Evolutionary conservation across 495 filamentous ascomycete genomes (phyloP), one percentile per base, ranked within the genome.

Genomic region (Pyrenula aspistea): DNA sequence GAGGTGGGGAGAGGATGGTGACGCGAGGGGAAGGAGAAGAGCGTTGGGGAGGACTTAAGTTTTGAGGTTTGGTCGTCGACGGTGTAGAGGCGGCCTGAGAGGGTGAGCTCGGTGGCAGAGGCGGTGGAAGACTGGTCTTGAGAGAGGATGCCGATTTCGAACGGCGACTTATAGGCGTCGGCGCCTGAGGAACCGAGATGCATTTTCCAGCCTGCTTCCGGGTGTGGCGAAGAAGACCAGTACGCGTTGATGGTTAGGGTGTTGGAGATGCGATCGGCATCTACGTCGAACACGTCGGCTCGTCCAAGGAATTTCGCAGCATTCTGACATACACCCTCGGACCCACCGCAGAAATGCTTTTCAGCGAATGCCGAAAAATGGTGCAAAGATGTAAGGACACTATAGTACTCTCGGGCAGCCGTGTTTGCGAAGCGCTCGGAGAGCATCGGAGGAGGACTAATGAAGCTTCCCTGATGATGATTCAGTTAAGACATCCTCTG

Each of bases 21-120:
- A 0, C 91, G 84, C 8, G 90, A 84, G 21, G 90, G 84, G 63
- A 96, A 96, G n/a, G 88, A 82, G 75, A 98, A 96, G 57, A 92
- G 73, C 0, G 87, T 87, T 36, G 85, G 79, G 25, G 84, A 80
- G 58, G 83, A 78, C 60, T 83, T 80, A n/a, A n/a, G n/a, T n/a
- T n/a, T n/a, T n/a, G n/a, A n/a, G 51, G 76, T 72, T 62, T 91
- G 84, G 63, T 87, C 76, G 51, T 89, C 89, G 1, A 96, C 71
- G 10, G 92, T 88, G 2, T 83, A 84, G 54, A 97, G 72, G 48
- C 88, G 77, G 3, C 93, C 93, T 4, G 83, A 85, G 51, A 96
- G 74, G 48, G 84, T 83, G 10, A 96, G 67, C 58, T 92, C 86
- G 65, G 88, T 81, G 0, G 77, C 66, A 57, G 89, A 85, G 10